Base-by-base conservation (phyloP, 1,139 yeast genomes). In the Magnusiomyces paraingens region DNA sequence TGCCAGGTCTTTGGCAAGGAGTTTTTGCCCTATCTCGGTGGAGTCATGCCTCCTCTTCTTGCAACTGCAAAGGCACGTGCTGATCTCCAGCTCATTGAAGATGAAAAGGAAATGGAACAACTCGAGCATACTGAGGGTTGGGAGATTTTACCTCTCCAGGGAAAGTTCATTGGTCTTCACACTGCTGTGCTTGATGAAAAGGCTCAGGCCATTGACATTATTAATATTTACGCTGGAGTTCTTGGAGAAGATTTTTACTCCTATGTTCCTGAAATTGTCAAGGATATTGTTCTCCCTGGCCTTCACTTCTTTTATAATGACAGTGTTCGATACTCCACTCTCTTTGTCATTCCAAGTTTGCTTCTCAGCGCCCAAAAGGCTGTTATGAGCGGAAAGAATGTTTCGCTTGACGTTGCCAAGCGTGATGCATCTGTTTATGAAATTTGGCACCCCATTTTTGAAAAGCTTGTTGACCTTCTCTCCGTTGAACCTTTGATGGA, bases 91-190 rank as follows among this genome's bases (percentile, higher is more conserved):
- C 74, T 93, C 53, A 79, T 93, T 53, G 96, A 90, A 61, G 84
- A 82, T 59, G 96, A 90, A 63, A 93, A 85, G 55, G 95, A 94
- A 59, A 81, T 85, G 14, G 95, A 89, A 55, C 89, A 85, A 61
- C 81, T 81, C 61, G 85, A 84, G 61, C 84, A 83, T 64, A 87
- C 88, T 63, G 96, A 91, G 51, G 96, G 91, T 59, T 93, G 97
- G 95, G 99, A 93, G 65, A 94, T 93, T 49, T 84, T 93, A 55
- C 91, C 89, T 61, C 74, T 90, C 43, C 84, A 91, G 32, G 99
- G 99, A 53, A 91, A 89, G 68, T 91, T 87, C 65, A 83, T 94
- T 65, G 99, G 98, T 22, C 90, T 93, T 52, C 96, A 91, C 67
- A 89, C 97, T 2, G 89, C 96, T 17, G 77, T 88, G 20, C 76